These are phyloP conservation scores for Chlorella sp. DNA, from an alignment of 139 green algal species.

Conservation along the genomic window DNA sequence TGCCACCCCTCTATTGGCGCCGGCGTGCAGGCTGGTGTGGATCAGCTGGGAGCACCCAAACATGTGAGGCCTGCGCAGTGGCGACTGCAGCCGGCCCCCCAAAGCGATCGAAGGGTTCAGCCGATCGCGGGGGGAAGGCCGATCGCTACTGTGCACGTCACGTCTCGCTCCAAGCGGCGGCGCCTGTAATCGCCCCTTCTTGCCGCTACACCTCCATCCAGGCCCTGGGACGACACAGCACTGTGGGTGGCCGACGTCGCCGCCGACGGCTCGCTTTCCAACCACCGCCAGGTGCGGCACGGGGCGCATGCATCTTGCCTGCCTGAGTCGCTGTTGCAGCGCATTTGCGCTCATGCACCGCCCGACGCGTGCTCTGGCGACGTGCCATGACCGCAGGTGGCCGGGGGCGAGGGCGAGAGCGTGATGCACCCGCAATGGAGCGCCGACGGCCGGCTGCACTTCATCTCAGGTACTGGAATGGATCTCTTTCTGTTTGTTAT, in stretches of 20 bases:
- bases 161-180: no score
- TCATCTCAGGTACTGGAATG: conserved; percentile 37
- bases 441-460: conserved; percentile 53
- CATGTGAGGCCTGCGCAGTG: no score
- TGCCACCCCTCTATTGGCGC: neutral
- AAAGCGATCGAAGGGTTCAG: no score
- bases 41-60: conserved; percentile 75
- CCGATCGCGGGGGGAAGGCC: no score
- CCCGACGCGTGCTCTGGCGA: no score
- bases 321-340: no score
- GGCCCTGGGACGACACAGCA: conserved; percentile 68
- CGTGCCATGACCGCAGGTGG: conserved; percentile 47
- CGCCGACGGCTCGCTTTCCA: conserved; percentile 28
- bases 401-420: conserved; percentile 45
- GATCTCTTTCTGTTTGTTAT: neutral
- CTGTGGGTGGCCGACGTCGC: conserved; percentile 57
- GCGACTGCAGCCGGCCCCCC: no score
- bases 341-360: no score
- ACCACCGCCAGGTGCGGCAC: conserved; percentile 15
- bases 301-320: no score
- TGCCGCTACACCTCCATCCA: no score
- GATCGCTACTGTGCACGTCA: no score
- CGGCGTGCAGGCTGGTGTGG: conserved; percentile 57
- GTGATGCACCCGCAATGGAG: conserved; percentile 62
- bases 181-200: no score